These are phyloP conservation scores for Penicillium polonicum DNA, from an alignment of 2,329 filamentous ascomycete genomes.

Conservation along the genomic window DNA sequence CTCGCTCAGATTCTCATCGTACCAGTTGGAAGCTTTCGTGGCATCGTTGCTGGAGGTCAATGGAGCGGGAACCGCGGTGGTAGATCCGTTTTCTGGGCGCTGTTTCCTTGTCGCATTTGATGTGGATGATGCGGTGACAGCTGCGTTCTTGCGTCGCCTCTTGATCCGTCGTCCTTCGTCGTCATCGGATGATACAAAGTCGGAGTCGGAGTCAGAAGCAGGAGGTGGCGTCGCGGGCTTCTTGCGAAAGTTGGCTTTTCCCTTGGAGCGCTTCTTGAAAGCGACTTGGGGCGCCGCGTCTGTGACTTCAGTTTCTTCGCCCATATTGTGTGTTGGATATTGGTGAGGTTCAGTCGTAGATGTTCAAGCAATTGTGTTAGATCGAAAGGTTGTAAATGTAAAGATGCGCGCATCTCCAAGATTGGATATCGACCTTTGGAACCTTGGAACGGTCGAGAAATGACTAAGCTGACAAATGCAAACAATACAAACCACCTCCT, in stretches of 20 bases:
- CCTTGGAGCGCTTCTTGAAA: slow-evolving; percentile 86
- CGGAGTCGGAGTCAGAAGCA: slow-evolving; percentile 55
- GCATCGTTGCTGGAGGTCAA: slow-evolving; percentile 75
- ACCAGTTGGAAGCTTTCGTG: slow-evolving; percentile 87
- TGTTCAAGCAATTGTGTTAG: background rate
- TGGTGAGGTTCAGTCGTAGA: background rate
- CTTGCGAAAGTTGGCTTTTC: slow-evolving; percentile 76
- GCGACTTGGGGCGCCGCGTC: slow-evolving; percentile 35
- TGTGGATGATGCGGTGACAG: slow-evolving; percentile 63
- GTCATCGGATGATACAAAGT: slow-evolving; percentile 72
- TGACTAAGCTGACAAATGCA: slow-evolving; percentile 6
- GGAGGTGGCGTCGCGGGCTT: slow-evolving; percentile 75
- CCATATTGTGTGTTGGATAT: slow-evolving; percentile 20
- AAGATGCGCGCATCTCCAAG: background rate
- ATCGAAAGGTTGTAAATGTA: background rate
- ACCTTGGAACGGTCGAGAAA: background rate
- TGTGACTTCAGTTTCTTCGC: slow-evolving; percentile 28
- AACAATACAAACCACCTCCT: slow-evolving; percentile 8
- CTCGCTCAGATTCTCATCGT: slow-evolving; percentile 63
- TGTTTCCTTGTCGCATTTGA: slow-evolving; percentile 36
- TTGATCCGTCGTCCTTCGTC: slow-evolving; percentile 76
- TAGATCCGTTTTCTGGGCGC: slow-evolving; percentile 54
- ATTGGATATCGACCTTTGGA: background rate
- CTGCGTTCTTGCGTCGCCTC: slow-evolving; percentile 68
- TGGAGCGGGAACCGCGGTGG: slow-evolving; percentile 60